Base-by-base conservation (phyloP, 2,329 filamentous ascomycete species). In the Colletotrichum falcatum region DNA sequence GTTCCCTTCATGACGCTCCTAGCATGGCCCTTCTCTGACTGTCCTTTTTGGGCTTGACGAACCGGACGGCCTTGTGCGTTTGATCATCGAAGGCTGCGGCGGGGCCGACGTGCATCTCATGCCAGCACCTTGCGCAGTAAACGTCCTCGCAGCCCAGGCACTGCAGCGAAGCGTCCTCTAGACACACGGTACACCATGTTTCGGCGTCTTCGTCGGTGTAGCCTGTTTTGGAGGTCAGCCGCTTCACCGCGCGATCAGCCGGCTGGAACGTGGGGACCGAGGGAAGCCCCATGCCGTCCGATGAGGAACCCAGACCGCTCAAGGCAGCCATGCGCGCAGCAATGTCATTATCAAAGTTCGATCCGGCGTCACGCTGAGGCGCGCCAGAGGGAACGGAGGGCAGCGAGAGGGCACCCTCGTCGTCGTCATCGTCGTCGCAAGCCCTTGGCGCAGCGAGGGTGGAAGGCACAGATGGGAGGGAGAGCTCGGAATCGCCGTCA, bases 111-210 rank as follows among this genome's bases (percentile, higher is more conserved):
- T 97, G 94, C 79, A 94, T 94, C 76, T 95, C 93, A 70, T 86
- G 87, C 94, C 94, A 97, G 82, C 94, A 97, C 20, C 87, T 83
- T 28, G 86, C 84, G 78, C 94, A 97, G 78, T 95, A 97, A 49
- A 94, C 83, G 73, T 95, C 90, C 44, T 90, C 89, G 75, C 94
- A 97, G 3, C 91, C 93, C 0, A 90, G 77, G 77, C 94, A 97
- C 67, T 86, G 86, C 35, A 96, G 81, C 3, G 89, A 90, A 0
- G 91, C 93, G 76, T 96, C 92, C 69, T 94, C 92, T 56, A 92
- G 89, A 77, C 94, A 97, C 12, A 96, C 94, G 39, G 91, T 88
- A 78, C 94, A 97, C 93, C 93, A 97, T 1, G 86, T 89, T 51
- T 91, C 89, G 72, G 91, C 86, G 75, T 95, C 92, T 42, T 91